phyloP scores from a whole-genome alignment of 768 basidiomycete species.

The Termitomyces sp. region DNA sequence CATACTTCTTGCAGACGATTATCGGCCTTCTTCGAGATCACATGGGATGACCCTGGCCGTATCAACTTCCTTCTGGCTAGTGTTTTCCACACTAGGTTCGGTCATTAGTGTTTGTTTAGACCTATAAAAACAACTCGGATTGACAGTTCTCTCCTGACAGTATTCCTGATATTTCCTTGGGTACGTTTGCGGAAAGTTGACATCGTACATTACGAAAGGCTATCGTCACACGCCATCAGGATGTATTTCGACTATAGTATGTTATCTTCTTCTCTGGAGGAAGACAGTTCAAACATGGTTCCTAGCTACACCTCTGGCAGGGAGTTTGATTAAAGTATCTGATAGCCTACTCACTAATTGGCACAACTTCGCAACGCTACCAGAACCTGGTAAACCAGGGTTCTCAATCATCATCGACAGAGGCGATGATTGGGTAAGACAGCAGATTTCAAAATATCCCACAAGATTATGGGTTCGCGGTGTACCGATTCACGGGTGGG shows the following conservation, averaged over 20 bases:
- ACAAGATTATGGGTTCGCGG: conserved; percentile 56
- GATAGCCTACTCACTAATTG: conserved; percentile 51
- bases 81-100: conserved; percentile 44
- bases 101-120: background rate
- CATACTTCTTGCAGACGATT: conserved; percentile 51
- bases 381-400: conserved; percentile 42
- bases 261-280: background rate
- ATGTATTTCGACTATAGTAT: conserved; percentile 58
- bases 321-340: conserved; percentile 43
- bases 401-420: conserved; percentile 55
- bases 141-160: conserved; percentile 15
- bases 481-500: conserved; percentile 50
- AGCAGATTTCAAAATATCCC: conserved; percentile 51
- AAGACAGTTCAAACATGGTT: background rate
- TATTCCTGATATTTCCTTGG: conserved; percentile 59
- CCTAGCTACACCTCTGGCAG: conserved; percentile 42
- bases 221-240: conserved; percentile 55
- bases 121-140: background rate
- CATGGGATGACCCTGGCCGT: conserved; percentile 41
- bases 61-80: conserved; percentile 53
- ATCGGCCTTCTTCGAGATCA: conserved; percentile 30
- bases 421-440: conserved; percentile 59
- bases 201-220: conserved; percentile 42
- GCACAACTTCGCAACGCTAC: conserved; percentile 56
- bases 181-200: conserved; percentile 52